Base-by-base conservation (phyloP, 225 moss, liverwort and hornwort species). In the Bryum argenteum region DNA sequence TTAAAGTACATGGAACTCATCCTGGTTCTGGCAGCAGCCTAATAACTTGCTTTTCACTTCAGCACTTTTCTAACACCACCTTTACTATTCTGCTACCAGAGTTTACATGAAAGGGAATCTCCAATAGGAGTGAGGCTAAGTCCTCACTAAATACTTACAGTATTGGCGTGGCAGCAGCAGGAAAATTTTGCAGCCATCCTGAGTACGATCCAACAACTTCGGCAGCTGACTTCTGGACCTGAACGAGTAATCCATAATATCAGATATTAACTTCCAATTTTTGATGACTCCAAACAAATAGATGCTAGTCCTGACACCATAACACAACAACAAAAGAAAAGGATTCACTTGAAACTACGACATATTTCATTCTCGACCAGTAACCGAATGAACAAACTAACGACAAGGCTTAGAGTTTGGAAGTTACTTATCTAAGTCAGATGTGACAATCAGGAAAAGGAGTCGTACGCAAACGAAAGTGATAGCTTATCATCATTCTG, bases 171-270 rank as follows among this genome's bases (percentile, higher is more conserved):
- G 91, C 74, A 75, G 90, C 89, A 58, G 82, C 85, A 37, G 95
- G 88, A 71, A 89, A 89, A 55, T 80, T 89, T 75, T 87, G 77
- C 23, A 95, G 85, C 92, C 90, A 95, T 55, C 84, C 89, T 54
- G 95, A 95, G 75, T 91, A 95, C 17, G 90, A 89, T 68, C 92
- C 89, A 45, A 92, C 89, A 20, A 95, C 92, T 85, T 95, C 90
- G 67, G 95, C 92, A 74, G 90, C 95, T 58, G 95, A 92, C 74
- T 95, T 95, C 71, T 92, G 92, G 65, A 92, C 81, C 95, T 95
- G 82, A 54, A 72, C 42, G 17, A 69, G 56, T 65, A 56, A 56
- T 54, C 56, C 47, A 71, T 62, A 13, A 26, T 39, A 63, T 37
- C 47, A 43, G 51, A 15, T n/a, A 57, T 45, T 22, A 59, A 73